Percentiles rank a stretch among this genome's conserved stretches.
Conservation (phyloP, 129 eudicot genomes). For the Logfia minima region DNA sequence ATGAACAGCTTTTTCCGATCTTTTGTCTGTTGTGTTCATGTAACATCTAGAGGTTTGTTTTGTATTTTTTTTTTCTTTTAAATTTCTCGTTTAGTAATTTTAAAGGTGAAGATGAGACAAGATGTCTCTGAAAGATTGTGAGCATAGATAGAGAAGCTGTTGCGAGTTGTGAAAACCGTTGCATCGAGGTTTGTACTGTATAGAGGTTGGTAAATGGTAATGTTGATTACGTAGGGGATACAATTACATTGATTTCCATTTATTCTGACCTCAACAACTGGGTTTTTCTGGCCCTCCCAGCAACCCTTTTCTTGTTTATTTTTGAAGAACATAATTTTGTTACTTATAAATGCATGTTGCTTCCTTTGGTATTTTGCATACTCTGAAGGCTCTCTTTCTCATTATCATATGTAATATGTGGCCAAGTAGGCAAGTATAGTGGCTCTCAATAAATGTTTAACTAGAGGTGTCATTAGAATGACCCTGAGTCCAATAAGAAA, state of each 20-base stretch:
- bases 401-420: neutral
- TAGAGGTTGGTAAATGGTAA: neutral
- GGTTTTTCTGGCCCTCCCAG: neutral
- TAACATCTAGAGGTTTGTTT: neutral
- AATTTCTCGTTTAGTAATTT: neutral
- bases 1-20: neutral
- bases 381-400: neutral
- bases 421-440: too few relatives aligned
- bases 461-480: too few relatives aligned
- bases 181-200: neutral
- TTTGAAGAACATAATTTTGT: neutral
- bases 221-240: neutral
- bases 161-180: neutral
- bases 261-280: neutral
- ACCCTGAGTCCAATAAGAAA: too few relatives aligned
- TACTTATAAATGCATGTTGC: neutral
- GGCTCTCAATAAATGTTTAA: too few relatives aligned
- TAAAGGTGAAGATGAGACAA: neutral
- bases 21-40: neutral
- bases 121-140: neutral
- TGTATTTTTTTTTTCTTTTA: neutral
- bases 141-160: neutral
- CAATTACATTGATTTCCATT: neutral
- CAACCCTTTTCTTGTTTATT: neutral
- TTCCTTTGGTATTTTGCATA: neutral